Base-by-base conservation (phyloP, 345 rosid species). In the Syzygium grande region DNA sequence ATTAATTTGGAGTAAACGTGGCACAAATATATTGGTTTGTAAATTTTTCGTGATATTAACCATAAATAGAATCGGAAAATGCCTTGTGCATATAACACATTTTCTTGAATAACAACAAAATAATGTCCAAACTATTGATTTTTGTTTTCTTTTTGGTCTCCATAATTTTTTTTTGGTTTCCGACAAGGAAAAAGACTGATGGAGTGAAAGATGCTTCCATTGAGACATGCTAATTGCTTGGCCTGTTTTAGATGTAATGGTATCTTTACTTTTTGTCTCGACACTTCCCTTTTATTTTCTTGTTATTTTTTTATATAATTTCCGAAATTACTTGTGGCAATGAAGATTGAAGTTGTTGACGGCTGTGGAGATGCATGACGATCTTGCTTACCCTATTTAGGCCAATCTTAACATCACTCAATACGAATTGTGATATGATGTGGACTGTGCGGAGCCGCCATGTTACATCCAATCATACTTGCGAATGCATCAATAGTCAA, bases 11-110 rank as follows among this genome's bases (percentile, higher is more conserved):
- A 1, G 4, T 34, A 6, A 65, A 65, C 16, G 38, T 13, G 38
- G 0, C 3, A 63, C 1, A 1, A 7, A 0, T 29, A 14, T 63
- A 63, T 2, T 0, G 0, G 0, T 63, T 29, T 54, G 23, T 8
- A 8, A 54, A 54, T 19, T 54, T 54, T 54, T 21, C 16, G 7
- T 19, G 23, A 21, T 21, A 54, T 54, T 53, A 53, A 53, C 19
- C 22, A 22, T 54, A 54, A 54, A 54, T 19, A 54, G 58, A 54
- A 21, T 17, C 1, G 7, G 0, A 3, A 2, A 52, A 14, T 5
- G 21, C 7, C 55, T 53, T 2, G 55, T 53, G 55, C 55, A 53
- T 53, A 2, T 17, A 54, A 22, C 23, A 9, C 13, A 59, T 29
- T 59, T 27, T 29, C 73, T n/a, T 3, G 17, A n/a, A 63, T 63